phyloP scores from a whole-genome alignment of 73 alveolate species.

The Paramecium primaurelia region DNA sequence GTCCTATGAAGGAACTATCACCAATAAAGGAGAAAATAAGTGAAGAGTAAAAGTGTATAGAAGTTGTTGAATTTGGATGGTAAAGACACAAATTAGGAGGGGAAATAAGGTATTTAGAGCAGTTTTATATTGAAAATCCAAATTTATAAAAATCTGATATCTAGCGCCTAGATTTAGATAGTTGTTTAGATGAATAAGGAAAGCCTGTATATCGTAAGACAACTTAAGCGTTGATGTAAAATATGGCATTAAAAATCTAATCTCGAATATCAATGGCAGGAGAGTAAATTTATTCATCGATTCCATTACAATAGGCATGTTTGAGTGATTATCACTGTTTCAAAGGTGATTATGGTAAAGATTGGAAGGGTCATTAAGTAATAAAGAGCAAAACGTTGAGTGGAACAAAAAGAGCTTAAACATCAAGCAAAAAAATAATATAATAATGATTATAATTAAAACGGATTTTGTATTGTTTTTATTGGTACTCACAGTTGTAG shows the following conservation, averaged over 20 bases:
- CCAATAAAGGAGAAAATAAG: neutral
- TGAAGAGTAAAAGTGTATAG: neutral
- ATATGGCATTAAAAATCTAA: neutral
- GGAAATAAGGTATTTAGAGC: neutral
- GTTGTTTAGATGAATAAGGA: neutral
- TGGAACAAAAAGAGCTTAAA: neutral
- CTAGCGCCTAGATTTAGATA: neutral
- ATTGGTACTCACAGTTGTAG: neutral
- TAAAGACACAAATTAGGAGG: neutral
- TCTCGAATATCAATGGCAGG: neutral
- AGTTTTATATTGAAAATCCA: neutral
- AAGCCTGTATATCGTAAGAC: neutral
- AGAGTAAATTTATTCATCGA: neutral
- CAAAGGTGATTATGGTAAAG: neutral
- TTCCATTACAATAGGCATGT: neutral
- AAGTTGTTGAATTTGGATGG: neutral
- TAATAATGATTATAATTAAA: neutral
- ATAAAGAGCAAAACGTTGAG: neutral
- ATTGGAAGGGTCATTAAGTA: neutral
- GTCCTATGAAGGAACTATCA: neutral
- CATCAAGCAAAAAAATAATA: neutral
- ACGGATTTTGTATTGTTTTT: constrained; percentile 6
- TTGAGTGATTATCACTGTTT: neutral
- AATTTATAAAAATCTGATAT: neutral
- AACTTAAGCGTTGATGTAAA: neutral